phyloP scores from a whole-genome alignment of 805 yeast species.

The Saccharomyces cerevisiae region DNA sequence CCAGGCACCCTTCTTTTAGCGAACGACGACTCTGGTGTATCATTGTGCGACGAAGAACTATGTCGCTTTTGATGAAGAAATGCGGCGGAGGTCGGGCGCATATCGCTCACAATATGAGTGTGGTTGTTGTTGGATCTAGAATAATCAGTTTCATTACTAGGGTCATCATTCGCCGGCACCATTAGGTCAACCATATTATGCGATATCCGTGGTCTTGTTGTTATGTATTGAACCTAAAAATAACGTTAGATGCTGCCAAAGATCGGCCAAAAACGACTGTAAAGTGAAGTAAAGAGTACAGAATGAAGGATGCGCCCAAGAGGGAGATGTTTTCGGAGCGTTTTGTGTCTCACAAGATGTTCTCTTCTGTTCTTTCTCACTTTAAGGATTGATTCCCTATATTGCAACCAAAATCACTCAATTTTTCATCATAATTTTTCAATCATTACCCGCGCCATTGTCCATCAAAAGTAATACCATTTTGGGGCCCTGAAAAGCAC shows the following conservation, averaged over 20 bases:
- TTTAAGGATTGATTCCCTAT: not conserved
- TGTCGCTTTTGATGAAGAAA: not conserved
- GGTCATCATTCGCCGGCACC: not conserved
- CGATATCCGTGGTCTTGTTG: not conserved
- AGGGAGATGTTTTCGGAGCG: not conserved
- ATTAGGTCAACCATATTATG: not conserved
- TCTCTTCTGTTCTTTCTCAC: not conserved
- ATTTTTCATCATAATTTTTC: not conserved
- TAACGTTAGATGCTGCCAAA: not conserved
- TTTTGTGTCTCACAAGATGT: not conserved
- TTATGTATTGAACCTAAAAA: not conserved
- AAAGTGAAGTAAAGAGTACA: not conserved
- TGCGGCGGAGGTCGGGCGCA: not conserved
- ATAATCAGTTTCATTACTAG: not conserved
- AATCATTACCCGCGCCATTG: not conserved
- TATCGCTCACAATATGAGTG: not conserved
- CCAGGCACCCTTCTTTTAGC: not conserved
- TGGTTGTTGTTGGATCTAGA: not conserved
- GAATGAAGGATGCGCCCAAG: not conserved
- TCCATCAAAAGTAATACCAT: constrained; percentile 2
- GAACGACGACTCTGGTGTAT: not conserved
- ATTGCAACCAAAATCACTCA: not conserved
- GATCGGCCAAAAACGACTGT: not conserved
- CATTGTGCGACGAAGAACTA: not conserved
- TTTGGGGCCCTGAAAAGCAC: not conserved